Evolutionary conservation across 495 filamentous ascomycete genomes (phyloP), one percentile per base, ranked within the genome.

Genomic region (Penicillium atrosanguineum): DNA sequence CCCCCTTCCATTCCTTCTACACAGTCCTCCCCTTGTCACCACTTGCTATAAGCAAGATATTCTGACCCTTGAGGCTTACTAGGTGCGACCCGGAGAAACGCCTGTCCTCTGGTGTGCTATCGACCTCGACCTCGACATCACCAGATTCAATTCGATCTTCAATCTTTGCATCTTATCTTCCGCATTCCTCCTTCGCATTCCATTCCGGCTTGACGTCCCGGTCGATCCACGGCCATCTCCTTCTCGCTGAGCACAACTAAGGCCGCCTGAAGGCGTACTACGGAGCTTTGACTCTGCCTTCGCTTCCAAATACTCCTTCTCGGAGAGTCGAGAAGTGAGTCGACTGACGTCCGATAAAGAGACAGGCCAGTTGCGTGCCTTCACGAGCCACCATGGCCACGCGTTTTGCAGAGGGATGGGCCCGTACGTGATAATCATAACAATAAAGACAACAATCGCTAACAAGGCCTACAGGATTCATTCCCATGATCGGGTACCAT

Each of bases 401-500:
- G 23, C 37, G 43, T 39, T 60, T 73, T 23, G 62, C 56, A 6
- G 51, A 59, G 46, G 62, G 62, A 62, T 57, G 66, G 52, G 61
- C 54, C 57, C 66, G 72, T 75, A 72, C 37, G 72, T 70, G 31
- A 29, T 28, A 9, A 23, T 41, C 0, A 36, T 1, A 25, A 20
- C 1, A 7, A 6, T 16, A 7, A 12, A 15, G 31, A 48, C 9
- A 12, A 29, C 16, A 11, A 46, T 29, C 6, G 41, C 50, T 52
- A 18, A 52, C 40, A 3, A 7, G 6, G 7, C 19, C n/a, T 31
- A 16, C 60, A 96, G 91, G 90, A 62, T 83, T 93, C 64, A 80
- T 97, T 75, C 93, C 94, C 53, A 90, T 96, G 74, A 84, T 99
- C 55, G 94, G 95, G 56, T 99, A 97, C 73, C 94, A 99, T 73